Evolutionary conservation across 176 grass and related monocot genomes (phyloP), one percentile per base, ranked within the genome.

Genomic region (Paspalum notatum): DNA sequence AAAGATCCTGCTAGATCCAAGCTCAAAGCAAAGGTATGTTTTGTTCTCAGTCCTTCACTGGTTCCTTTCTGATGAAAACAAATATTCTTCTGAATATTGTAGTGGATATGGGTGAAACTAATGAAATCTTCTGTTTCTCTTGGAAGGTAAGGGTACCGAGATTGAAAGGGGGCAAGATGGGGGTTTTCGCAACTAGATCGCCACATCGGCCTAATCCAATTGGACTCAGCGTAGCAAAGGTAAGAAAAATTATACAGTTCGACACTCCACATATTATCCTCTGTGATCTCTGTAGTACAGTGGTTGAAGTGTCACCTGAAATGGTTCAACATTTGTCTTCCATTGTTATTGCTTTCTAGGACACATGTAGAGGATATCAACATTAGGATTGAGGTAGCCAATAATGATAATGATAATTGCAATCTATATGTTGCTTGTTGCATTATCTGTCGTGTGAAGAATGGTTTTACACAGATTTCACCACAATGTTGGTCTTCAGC

Each of bases 131-230:
- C 16, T 76, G 53, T 89, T 87, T 91, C 12, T 69, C 48, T 32
- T 90, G 14, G 61, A 80, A 98, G 95, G 90, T 98, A 69, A 94
- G 95, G 91, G 95, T 94, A 27, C 95, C 95, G 61, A 98, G 86
- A 68, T 38, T 98, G 80, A 92, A 94, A 80, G 95, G 95, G n/a
- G 81, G 71, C 46, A 98, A 94, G 79, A 94, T 93, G 88, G 95
- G 92, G 20, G 84, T 98, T 56, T 80, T 98, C 77, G 88, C 95
- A 50, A 94, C 95, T 71, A 91, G 95, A 66, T 91, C 92, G 2
- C 95, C 95, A 2, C 95, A 94, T 84, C 79, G 95, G 26, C 95
- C 95, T 89, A 94, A 93, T 79, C 95, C 95, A 75, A 93, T 94
- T 66, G 95, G 95, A 63, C 92, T 98, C 1, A 98, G 90, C 77